These are phyloP conservation scores for Angomonas deanei DNA, from an alignment of 208 protist species.

Conservation along the genomic window DNA sequence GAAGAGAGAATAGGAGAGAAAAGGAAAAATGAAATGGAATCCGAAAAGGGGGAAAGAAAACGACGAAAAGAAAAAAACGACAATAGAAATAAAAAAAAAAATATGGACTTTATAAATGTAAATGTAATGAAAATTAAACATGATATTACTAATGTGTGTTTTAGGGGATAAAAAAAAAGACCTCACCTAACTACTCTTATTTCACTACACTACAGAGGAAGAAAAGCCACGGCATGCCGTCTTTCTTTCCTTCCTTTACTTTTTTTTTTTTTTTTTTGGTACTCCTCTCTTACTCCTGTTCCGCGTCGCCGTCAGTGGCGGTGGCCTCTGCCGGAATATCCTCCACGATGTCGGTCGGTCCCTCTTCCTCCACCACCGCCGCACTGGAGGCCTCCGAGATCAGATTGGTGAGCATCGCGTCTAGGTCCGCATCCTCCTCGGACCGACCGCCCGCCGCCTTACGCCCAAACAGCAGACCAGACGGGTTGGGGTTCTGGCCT, in stretches of 20 bases:
- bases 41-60: constrained; percentile 2
- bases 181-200: too few relatives aligned
- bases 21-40: constrained; percentile 6
- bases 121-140: too few relatives aligned
- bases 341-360: constrained; percentile 7
- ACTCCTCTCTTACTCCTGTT: constrained; percentile 5
- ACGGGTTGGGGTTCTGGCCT: constrained; percentile 84
- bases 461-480: constrained; percentile 51
- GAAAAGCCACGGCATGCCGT: too few relatives aligned
- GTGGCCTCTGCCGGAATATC: neutral
- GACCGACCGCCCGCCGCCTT: constrained; percentile 12
- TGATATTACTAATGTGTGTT: too few relatives aligned
- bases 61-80: constrained; percentile 3
- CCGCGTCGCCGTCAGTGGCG: neutral
- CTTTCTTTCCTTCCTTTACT: neutral
- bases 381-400: neutral
- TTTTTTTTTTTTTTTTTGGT: constrained; percentile 2
- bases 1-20: neutral
- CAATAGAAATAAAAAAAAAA: neutral
- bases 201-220: too few relatives aligned
- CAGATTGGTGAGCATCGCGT: constrained; percentile 29
- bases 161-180: too few relatives aligned
- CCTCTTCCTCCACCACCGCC: constrained; percentile 7
- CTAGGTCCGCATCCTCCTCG: constrained; percentile 49
- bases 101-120: neutral